Evolutionary conservation across 495 filamentous ascomycete genomes (phyloP).

Genomic region (Aspergillus cavernicola): DNA sequence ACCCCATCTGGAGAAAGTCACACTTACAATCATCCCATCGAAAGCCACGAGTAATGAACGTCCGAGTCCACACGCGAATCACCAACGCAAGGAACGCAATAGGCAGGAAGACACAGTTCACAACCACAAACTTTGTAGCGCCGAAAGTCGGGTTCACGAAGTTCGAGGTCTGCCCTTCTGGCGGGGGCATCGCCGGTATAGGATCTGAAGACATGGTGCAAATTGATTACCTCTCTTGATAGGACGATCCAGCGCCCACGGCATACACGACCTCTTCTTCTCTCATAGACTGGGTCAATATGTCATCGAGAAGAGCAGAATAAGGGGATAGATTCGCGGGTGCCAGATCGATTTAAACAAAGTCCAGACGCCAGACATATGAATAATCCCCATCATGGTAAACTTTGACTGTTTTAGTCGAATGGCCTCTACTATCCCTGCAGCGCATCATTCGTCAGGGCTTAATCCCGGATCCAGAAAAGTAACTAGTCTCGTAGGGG

Average conservation of each 20-base stretch:
- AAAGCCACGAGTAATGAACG: slow-evolving; percentile 33
- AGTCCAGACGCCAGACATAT: not conserved
- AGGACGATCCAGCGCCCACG: not conserved
- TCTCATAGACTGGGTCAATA: not conserved
- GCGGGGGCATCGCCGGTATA: slow-evolving; percentile 30
- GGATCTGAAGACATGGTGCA: slow-evolving; percentile 19
- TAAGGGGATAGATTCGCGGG: not conserved
- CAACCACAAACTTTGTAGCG: slow-evolving; percentile 22
- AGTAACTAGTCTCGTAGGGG: not conserved
- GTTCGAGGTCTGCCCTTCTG: slow-evolving; percentile 30
- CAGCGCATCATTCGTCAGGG: not conserved
- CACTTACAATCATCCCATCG: slow-evolving; percentile 39
- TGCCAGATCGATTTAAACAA: slow-evolving; percentile 1
- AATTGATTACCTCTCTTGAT: not conserved
- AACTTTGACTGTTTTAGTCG: not conserved
- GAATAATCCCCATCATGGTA: not conserved
- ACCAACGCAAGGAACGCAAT: slow-evolving; percentile 27
- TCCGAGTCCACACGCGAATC: slow-evolving; percentile 34
- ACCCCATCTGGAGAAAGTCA: too few species aligned
- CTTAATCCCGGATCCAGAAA: slow-evolving; percentile 1
- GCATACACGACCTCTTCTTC: not conserved
- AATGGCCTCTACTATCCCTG: not conserved
- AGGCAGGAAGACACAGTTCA: slow-evolving; percentile 29
- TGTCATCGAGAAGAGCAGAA: not conserved
- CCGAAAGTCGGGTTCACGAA: slow-evolving; percentile 25